A percentile compares a stretch with the other conserved stretches of the same genome.
Conservation (phyloP, 805 yeast genomes). For the Ascoidea rubescens region DNA sequence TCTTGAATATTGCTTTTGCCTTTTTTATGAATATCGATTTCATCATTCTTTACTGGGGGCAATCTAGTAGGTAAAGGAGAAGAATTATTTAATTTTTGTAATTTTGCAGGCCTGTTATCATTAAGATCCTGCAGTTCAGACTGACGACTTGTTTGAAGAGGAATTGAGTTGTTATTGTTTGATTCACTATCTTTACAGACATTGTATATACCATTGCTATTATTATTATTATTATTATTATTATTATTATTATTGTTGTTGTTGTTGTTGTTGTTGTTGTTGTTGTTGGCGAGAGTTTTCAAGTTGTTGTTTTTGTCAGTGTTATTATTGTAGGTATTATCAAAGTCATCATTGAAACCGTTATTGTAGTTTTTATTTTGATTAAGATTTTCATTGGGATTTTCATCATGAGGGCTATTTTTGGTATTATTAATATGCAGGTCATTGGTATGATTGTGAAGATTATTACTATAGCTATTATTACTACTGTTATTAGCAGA, state of each 20-base stretch:
- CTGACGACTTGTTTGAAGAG: background rate
- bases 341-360: background rate
- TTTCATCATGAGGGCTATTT: background rate
- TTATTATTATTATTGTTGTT: background rate
- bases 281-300: conserved; percentile 9
- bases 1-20: too few relatives aligned
- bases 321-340: background rate
- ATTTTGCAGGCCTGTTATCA: background rate
- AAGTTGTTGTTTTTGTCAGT: background rate
- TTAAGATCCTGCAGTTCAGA: background rate
- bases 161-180: conserved; percentile 3
- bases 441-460: background rate
- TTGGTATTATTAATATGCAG: conserved; percentile 5
- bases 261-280: background rate
- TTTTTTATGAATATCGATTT: too few relatives aligned
- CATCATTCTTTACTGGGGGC: too few relatives aligned
- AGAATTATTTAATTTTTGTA: background rate
- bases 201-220: conserved; percentile 1
- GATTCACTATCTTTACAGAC: conserved; percentile 13
- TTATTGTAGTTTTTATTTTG: background rate
- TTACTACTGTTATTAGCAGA: background rate
- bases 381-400: conserved; percentile 6
- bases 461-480: background rate
- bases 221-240: conserved; percentile 2
- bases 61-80: too few relatives aligned